Evolutionary conservation across 2,329 filamentous ascomycete genomes (phyloP).

Genomic region (Pestalotiopsis sp.): DNA sequence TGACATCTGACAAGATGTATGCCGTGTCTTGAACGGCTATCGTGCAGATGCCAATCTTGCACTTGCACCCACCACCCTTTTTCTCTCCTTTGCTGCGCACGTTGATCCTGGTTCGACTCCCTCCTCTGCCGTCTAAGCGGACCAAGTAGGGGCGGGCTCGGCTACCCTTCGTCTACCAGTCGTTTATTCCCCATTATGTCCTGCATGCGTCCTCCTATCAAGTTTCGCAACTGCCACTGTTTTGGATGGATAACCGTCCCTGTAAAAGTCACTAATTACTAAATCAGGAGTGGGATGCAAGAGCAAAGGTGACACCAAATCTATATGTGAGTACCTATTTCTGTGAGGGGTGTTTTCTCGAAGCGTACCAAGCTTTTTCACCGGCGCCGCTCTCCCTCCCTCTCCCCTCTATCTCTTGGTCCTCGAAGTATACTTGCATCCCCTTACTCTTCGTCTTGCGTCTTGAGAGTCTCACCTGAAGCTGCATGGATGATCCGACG

Average conservation of each 20-base stretch:
- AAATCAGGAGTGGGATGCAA: not conserved
- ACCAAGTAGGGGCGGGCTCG: not conserved
- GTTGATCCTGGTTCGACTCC: not conserved
- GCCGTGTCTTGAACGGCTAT: conserved; percentile 2
- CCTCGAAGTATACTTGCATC: too few species aligned
- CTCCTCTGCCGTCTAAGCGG: not conserved
- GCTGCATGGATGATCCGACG: conserved; percentile 10
- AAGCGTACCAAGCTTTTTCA: not conserved
- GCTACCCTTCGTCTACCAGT: not conserved
- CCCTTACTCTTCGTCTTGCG: not conserved
- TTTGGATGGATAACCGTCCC: not conserved
- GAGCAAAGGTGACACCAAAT: not conserved
- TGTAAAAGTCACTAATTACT: not conserved
- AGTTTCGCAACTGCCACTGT: not conserved
- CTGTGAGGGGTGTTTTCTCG: not conserved
- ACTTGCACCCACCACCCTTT: not conserved
- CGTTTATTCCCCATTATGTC: not conserved
- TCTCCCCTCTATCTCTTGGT: not conserved
- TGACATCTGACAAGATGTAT: conserved; percentile 5
- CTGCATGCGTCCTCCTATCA: not conserved
- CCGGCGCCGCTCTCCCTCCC: not conserved
- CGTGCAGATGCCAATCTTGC: conserved; percentile 8
- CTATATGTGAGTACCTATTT: not conserved
- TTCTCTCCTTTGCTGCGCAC: not conserved
- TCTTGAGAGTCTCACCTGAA: conserved; percentile 5